A percentile compares a stretch with the other conserved stretches of the same genome.
Conservation (phyloP, 495 filamentous ascomycete species). For the Neurospora sp. region DNA sequence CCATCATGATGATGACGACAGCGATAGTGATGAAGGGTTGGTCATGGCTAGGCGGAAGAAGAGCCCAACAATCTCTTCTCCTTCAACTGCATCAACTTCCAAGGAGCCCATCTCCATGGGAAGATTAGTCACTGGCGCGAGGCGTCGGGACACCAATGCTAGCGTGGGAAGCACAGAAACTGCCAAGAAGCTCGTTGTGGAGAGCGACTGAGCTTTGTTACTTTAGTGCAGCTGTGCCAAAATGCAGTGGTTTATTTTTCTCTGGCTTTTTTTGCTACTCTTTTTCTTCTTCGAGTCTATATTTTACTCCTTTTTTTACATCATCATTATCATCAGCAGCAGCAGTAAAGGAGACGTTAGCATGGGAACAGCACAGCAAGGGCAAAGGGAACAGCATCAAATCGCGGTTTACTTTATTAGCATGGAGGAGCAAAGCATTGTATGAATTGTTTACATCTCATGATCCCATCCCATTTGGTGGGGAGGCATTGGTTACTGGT, state of each 20-base stretch:
- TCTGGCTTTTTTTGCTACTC: background rate
- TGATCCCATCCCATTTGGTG: background rate
- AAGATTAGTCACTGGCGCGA: constrained; percentile 21
- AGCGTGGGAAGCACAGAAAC: constrained; percentile 46
- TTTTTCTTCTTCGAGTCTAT: background rate
- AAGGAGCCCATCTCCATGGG: constrained; percentile 21
- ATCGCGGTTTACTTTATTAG: background rate
- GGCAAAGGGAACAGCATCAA: background rate
- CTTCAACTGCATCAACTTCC: background rate
- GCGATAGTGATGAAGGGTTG: constrained; percentile 46
- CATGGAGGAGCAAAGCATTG: constrained; percentile 1
- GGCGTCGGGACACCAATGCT: constrained; percentile 40
- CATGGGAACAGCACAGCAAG: background rate
- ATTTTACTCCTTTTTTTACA: background rate
- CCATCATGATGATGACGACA: constrained; percentile 45
- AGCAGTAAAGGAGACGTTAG: background rate
- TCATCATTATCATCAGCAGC: background rate
- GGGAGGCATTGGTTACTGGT: background rate
- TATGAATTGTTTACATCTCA: background rate
- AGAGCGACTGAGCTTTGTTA: constrained; percentile 17
- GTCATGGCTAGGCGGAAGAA: constrained; percentile 37
- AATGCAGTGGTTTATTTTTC: background rate
- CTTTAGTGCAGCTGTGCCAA: background rate
- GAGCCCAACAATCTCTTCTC: constrained; percentile 6
- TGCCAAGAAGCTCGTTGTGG: constrained; percentile 42